A percentile compares a stretch with the other conserved stretches of the same genome.
Evolutionary conservation across 1,284 basidiomycete genomes (phyloP).

Genomic region (Malassezia brasiliensis): DNA sequence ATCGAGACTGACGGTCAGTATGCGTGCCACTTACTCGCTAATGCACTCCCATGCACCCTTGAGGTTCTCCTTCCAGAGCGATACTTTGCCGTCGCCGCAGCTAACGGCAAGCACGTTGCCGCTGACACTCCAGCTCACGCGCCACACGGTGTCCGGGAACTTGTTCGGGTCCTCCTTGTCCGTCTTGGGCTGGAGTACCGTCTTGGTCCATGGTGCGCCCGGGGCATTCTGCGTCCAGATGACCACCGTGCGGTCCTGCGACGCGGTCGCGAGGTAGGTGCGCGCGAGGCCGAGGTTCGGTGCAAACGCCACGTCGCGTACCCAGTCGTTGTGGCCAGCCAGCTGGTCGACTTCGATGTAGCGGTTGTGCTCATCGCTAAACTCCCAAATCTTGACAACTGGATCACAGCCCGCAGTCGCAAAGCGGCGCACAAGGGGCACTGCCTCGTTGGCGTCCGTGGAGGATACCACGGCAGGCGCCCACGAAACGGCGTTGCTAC

Average conservation of each 20-base stretch:
- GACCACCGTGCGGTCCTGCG: conserved; percentile 75
- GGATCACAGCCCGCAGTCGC: conserved; percentile 94
- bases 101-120: conserved; percentile 94
- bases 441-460: conserved; percentile 44
- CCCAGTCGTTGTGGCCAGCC: conserved; percentile 76
- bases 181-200: conserved; percentile 63
- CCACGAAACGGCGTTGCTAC: conserved; percentile 96
- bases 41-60: conserved; percentile 93
- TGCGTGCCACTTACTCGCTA: conserved; percentile 23
- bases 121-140: conserved; percentile 90
- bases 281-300: conserved; percentile 90
- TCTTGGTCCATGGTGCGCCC: conserved; percentile 72
- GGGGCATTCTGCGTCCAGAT: conserved; percentile 86
- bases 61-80: conserved; percentile 94
- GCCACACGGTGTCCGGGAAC: conserved; percentile 62
- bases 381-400: conserved; percentile 88
- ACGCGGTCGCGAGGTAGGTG: conserved; percentile 88
- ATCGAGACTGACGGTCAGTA: conserved; percentile 6
- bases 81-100: conserved; percentile 95
- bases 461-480: conserved; percentile 63
- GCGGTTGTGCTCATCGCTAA: conserved; percentile 49
- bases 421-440: conserved; percentile 52
- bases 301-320: conserved; percentile 93
- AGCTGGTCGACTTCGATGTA: conserved; percentile 39
- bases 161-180: conserved; percentile 20